A percentile compares a stretch with the other conserved stretches of the same genome.
phyloP scores from a whole-genome alignment of 2,329 filamentous ascomycete species.

The Dactylella cylindrospora region DNA sequence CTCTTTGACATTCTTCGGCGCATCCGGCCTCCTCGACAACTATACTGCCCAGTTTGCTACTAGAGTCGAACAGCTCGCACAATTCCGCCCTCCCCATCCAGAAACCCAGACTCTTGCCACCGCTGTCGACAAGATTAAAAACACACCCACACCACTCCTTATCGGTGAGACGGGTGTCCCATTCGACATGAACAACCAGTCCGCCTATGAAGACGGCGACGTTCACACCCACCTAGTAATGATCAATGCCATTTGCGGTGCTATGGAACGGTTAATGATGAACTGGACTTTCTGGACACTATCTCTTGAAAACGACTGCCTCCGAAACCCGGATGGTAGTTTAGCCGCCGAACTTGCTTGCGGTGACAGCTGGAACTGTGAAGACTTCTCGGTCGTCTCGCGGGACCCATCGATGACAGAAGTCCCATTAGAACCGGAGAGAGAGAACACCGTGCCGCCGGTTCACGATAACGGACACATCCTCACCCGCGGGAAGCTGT shows the following conservation, averaged over 20 bases:
- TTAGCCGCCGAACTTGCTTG: conserved; percentile 46
- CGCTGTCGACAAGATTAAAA: conserved; percentile 46
- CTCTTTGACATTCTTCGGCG: conserved; percentile 52
- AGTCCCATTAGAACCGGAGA: conserved; percentile 50
- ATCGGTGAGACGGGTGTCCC: conserved; percentile 55
- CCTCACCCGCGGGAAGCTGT: conserved; percentile 44
- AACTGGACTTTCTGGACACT: conserved; percentile 52
- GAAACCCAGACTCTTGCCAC: conserved; percentile 34
- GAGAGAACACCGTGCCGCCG: conserved; percentile 47
- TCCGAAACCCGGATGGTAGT: conserved; percentile 50
- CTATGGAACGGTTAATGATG: conserved; percentile 51
- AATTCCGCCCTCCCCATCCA: conserved; percentile 47
- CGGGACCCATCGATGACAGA: conserved; percentile 50
- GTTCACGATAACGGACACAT: conserved; percentile 43
- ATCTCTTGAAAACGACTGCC: conserved; percentile 55
- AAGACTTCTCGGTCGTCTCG: conserved; percentile 55
- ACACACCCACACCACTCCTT: conserved; percentile 50
- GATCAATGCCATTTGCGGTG: conserved; percentile 53
- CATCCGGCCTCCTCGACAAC: conserved; percentile 52
- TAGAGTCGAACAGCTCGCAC: conserved; percentile 51
- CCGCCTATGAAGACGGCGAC: conserved; percentile 52
- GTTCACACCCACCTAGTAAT: conserved; percentile 54
- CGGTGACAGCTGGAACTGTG: conserved; percentile 55
- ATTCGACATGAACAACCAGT: conserved; percentile 53
- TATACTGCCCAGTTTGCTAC: conserved; percentile 53